Evolutionary conservation across 2,329 filamentous ascomycete genomes (phyloP).

Genomic region (Fonsecaea monophora): DNA sequence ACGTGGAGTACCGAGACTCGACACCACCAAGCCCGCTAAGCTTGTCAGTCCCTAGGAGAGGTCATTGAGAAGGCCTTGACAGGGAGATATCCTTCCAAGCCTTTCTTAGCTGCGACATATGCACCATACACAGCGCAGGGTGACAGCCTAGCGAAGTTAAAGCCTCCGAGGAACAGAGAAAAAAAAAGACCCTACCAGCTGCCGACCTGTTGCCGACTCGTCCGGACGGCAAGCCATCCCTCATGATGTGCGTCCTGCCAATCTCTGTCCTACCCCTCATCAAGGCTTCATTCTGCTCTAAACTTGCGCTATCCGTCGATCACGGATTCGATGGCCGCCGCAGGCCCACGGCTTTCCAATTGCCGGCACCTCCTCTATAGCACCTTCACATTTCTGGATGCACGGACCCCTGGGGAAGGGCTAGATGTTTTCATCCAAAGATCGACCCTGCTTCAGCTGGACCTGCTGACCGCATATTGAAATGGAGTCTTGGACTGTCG

Average conservation of each 20-base stretch:
- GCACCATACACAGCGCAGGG: background rate
- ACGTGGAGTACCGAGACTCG: constrained; percentile 21
- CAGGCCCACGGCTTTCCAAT: background rate
- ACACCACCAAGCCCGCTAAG: constrained; percentile 9
- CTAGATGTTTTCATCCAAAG: constrained; percentile 3
- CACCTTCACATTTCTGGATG: background rate
- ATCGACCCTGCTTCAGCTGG: background rate
- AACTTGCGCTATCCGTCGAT: constrained; percentile 33
- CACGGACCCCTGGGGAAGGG: constrained; percentile 1
- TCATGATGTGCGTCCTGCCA: constrained; percentile 25
- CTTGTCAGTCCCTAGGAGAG: background rate
- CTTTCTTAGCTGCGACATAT: constrained; percentile 26
- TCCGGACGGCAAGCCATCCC: constrained; percentile 10
- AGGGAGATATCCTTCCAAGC: constrained; percentile 15
- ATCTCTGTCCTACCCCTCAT: constrained; percentile 11
- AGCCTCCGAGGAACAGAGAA: background rate
- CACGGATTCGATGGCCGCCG: constrained; percentile 19
- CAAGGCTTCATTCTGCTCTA: constrained; percentile 17
- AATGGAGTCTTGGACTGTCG: background rate
- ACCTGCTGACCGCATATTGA: constrained; percentile 8
- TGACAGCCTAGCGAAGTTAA: constrained; percentile 23
- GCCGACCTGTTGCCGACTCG: constrained; percentile 21
- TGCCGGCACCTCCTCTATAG: constrained; percentile 5
- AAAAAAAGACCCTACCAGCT: background rate
- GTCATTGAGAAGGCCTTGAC: constrained; percentile 1